Evolutionary conservation across 2,329 filamentous ascomycete species (phyloP), one percentile per base, ranked within the genome.

Genomic region (Cylindrodendrum hubeiense): DNA sequence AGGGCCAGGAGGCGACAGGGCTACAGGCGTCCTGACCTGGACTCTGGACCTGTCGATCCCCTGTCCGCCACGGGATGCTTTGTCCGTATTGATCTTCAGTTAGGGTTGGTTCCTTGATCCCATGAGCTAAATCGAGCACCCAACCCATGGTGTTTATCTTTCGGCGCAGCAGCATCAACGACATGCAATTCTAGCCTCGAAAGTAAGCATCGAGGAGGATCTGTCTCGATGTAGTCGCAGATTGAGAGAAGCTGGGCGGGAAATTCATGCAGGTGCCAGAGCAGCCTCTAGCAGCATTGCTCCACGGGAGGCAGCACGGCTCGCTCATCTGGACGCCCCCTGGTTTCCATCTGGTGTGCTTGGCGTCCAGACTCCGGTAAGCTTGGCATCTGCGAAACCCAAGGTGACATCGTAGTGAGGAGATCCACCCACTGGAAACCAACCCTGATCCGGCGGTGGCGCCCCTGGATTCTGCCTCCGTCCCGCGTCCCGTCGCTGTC

Each of bases 391-490:
- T 17, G 37, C 41, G 60, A 58, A 53, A 57, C 54, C 22, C 30
- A 46, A 47, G 43, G 49, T 50, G 54, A 59, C 61, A 63, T 63
- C 49, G 49, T 43, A 21, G 54, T 52, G 15, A 43, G 26, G 37
- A 33, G 39, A 26, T 52, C 61, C 61, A 63, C 61, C 49, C 33
- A 59, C 55, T 63, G 50, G 61, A 63, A 63, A 63, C 61, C 55
- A 43, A 55, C 39, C 33, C 33, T 39, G 19, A 47, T 49, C 49
- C 54, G 26, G 49, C 49, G 54, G 50, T 33, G 19, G 43, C 28
- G 28, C 54, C 61, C 60, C 54, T 58, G 53, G 55, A 44, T 52
- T 50, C 21, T 17, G 19, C 37, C 59, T 28, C 59, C 37, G 52
- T 56, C 59, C 43, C 60, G 39, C 49, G 41, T 59, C 41, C 24